Base-by-base conservation (phyloP, 2,329 filamentous ascomycete genomes). In the Ophiostoma perfectum region DNA sequence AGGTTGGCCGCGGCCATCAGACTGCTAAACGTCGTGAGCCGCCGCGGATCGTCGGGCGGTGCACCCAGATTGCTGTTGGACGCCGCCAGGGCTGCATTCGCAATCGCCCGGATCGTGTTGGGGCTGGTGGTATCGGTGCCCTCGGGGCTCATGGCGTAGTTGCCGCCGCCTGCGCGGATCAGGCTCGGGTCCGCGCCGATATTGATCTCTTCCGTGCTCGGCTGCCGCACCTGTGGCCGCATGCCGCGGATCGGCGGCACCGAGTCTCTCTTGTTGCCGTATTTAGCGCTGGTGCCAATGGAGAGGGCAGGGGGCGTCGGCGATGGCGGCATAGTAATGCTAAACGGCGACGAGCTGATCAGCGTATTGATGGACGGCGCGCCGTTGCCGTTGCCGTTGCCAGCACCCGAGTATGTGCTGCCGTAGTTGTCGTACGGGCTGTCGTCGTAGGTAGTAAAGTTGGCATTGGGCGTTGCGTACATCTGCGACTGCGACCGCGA, bases 21-120 rank as follows among this genome's bases (percentile, higher is more conserved):
- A 71, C 82, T 80, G n/a, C 81, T 81, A 71, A 86, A 84, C 0
- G 81, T 84, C 0, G 84, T 84, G 71, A 76, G 73, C 47, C 78
- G 76, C 44, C 14, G 38, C 39, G 60, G 60, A 18, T 63, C 70
- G 66, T 1, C 49, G 74, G 74, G 67, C 65, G 12, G 60, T 55
- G 65, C 18, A 6, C 62, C 42, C 14, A 42, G 42, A 58, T 52
- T 64, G 64, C 11, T 45, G 55, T 45, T 65, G 39, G 42, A 62
- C 38, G 58, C 58, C 58, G 58, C 58, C 58, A 62, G 58, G 2
- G 58, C 58, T 14, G 58, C 58, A 4, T 62, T 38, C 2, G 58
- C 58, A 62, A 62, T 62, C 14, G 36, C 58, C 27, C 58, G 58
- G 18, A 55, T 12, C 12, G 62, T 42, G 52, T n/a, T 39, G 14